A percentile compares a stretch with the other conserved stretches of the same genome.
phyloP scores from a whole-genome alignment of 192 early-diverging fungal genomes.

The Gaertneriomyces semiglobifer region DNA sequence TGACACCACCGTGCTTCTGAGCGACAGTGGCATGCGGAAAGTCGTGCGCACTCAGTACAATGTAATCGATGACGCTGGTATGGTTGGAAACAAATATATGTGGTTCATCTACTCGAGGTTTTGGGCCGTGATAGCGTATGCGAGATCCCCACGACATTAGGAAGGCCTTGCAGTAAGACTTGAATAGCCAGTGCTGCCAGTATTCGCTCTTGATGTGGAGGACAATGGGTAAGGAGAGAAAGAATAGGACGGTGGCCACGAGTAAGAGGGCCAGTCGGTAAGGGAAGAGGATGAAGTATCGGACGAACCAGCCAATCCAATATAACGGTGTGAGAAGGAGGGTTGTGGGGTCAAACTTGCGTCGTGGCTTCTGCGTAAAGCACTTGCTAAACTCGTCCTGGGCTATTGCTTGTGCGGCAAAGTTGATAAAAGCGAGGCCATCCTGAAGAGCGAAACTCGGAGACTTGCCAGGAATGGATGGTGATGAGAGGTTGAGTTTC shows the following conservation, averaged over 20 bases:
- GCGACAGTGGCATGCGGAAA: constrained; percentile 56
- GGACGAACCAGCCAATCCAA: constrained; percentile 31
- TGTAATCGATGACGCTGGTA: constrained; percentile 52
- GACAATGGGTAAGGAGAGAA: constrained; percentile 42
- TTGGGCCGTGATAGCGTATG: constrained; percentile 43
- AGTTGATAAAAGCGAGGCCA: constrained; percentile 52
- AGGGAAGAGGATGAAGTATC: constrained; percentile 47
- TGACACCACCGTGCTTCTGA: constrained; percentile 46
- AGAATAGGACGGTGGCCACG: constrained; percentile 39
- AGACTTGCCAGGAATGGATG: constrained; percentile 9
- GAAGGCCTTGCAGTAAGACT: constrained; percentile 50
- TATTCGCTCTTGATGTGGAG: constrained; percentile 36
- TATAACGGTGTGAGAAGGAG: constrained; percentile 34
- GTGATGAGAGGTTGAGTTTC: constrained; percentile 12
- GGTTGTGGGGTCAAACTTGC: constrained; percentile 29
- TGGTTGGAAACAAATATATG: constrained; percentile 60
- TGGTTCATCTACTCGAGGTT: constrained; percentile 39
- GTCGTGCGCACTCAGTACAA: constrained; percentile 45
- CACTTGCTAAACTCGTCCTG: constrained; percentile 56
- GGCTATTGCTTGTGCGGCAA: constrained; percentile 51
- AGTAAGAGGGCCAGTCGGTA: constrained; percentile 35
- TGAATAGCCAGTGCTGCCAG: constrained; percentile 45
- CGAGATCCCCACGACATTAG: constrained; percentile 46
- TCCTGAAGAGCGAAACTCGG: constrained; percentile 39
- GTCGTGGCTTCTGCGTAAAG: constrained; percentile 49